These are phyloP conservation scores for Kwoniella heveanensis DNA, from an alignment of 768 basidiomycete genomes.

Conservation along the genomic window DNA sequence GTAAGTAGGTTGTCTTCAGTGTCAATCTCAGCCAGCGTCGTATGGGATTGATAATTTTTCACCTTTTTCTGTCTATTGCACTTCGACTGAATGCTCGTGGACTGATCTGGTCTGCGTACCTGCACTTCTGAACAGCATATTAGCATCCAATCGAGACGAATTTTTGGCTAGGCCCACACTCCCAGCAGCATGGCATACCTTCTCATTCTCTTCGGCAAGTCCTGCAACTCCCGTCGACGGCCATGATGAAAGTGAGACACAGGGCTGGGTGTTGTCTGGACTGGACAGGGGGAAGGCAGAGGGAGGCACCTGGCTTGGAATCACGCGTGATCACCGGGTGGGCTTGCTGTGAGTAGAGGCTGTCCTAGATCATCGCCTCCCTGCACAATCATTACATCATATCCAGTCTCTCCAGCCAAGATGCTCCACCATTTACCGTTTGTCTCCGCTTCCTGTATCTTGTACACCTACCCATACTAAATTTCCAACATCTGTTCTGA, in stretches of 20 bases:
- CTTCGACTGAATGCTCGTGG: too few relatives aligned
- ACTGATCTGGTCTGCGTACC: neutral
- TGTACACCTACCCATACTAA: too few relatives aligned
- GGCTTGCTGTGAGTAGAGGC: conserved; percentile 40
- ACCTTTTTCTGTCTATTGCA: neutral
- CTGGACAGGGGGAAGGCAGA: conserved; percentile 9
- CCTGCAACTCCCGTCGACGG: neutral
- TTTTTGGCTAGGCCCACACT: conserved; percentile 54
- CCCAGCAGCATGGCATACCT: conserved; percentile 51
- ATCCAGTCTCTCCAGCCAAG: too few relatives aligned
- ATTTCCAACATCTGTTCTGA: too few relatives aligned
- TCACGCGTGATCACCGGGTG: conserved; percentile 44
- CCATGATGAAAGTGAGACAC: neutral
- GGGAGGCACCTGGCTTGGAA: conserved; percentile 55
- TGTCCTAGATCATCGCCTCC: neutral
- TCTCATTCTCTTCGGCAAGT: conserved; percentile 6
- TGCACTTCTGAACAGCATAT: conserved; percentile 32
- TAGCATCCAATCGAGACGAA: conserved; percentile 57
- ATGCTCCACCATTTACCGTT: too few relatives aligned
- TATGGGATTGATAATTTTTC: too few relatives aligned
- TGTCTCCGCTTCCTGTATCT: too few relatives aligned
- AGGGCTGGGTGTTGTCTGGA: conserved; percentile 18
- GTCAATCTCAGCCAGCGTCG: neutral
- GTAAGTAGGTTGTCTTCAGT: conserved; percentile 22
- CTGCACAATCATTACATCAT: too few relatives aligned